Base-by-base conservation (phyloP, 176 grass and related monocot genomes). In the Neostapfia colusana region DNA sequence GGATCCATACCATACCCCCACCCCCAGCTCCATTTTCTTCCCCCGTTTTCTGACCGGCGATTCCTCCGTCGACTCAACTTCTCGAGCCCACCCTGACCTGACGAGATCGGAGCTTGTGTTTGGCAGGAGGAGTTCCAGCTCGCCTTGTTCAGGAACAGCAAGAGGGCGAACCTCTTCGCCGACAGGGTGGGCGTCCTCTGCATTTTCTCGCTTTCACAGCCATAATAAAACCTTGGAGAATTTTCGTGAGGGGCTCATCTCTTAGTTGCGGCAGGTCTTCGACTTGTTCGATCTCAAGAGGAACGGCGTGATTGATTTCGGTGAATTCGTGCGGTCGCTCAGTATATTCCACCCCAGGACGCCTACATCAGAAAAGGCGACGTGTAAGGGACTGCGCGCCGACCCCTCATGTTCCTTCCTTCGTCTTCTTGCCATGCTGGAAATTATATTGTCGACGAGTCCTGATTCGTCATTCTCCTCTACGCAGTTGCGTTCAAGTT, bases 401-500 rank as follows among this genome's bases (percentile, higher is more conserved):
- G 41, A 11, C 10, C 43, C 11, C 12, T 3, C 58, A 2, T 62
- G 41, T 49, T 10, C 6, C 38, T 54, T 39, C 31, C 31, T 44
- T 31, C 36, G 21, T 76, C 20, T 43, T 70, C 35, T 48, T 35
- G 13, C 26, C 56, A 10, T 56, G 36, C 54, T 48, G 3, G 16
- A 48, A 48, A 48, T 48, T 48, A 5, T 45, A 15, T 45, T 45
- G 15, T 13, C 15, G 43, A 39, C 39, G 7, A 13, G n/a, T n/a
- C n/a, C n/a, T n/a, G 8, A 36, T 24, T 77, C 69, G 45, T n/a
- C 10, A 58, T 17, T 28, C 45, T 79, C 31, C 2, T 69, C 8
- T 70, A 44, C 39, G 83, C 83, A 97, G 93, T 93, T 68, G 90
- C 90, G 24, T 97, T 97, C 85, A 88, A 70, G 46, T 46, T 97